A percentile compares a stretch with the other conserved stretches of the same genome.
phyloP scores from a whole-genome alignment of 1,284 basidiomycete species.

The Phellopilus nigrolimitatus region DNA sequence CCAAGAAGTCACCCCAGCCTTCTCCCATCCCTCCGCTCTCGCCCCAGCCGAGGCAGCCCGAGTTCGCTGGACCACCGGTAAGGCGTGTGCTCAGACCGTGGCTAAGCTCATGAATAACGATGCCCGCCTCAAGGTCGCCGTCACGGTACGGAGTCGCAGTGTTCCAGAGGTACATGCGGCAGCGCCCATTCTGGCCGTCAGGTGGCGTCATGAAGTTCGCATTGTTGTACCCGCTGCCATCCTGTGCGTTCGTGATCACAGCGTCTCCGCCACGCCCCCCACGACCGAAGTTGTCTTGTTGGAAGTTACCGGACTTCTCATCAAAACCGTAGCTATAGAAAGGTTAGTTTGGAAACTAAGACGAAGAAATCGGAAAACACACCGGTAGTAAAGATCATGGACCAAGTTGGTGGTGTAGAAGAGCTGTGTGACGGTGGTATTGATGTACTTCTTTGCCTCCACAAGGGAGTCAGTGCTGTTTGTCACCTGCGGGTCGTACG shows the following conservation, averaged over 20 bases:
- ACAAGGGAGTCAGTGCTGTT: constrained; percentile 46
- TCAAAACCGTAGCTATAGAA: constrained; percentile 75
- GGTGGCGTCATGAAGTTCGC: constrained; percentile 83
- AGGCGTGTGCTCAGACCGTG: constrained; percentile 92
- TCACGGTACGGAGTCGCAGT: constrained; percentile 86
- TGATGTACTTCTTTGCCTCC: constrained; percentile 78
- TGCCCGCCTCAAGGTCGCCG: constrained; percentile 92
- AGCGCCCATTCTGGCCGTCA: constrained; percentile 73
- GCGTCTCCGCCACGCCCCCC: constrained; percentile 86
- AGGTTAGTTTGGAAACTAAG: constrained; percentile 22
- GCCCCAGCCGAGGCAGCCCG: constrained; percentile 91
- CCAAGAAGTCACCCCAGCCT: constrained; percentile 88
- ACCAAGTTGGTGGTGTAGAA: constrained; percentile 91
- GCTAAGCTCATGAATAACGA: constrained; percentile 85
- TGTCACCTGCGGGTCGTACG: constrained; percentile 48
- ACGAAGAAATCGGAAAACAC: constrained; percentile 26
- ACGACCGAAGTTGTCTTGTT: constrained; percentile 90
- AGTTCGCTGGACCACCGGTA: constrained; percentile 92
- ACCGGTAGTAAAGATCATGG: constrained; percentile 64
- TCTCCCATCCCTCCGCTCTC: constrained; percentile 97
- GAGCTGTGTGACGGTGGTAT: constrained; percentile 81
- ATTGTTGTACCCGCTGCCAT: constrained; percentile 89
- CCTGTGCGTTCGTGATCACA: constrained; percentile 93
- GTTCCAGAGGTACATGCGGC: constrained; percentile 98
- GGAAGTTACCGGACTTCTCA: constrained; percentile 93